Evolutionary conservation across 495 filamentous ascomycete genomes (phyloP).

Genomic region (Xylaria palmicola): DNA sequence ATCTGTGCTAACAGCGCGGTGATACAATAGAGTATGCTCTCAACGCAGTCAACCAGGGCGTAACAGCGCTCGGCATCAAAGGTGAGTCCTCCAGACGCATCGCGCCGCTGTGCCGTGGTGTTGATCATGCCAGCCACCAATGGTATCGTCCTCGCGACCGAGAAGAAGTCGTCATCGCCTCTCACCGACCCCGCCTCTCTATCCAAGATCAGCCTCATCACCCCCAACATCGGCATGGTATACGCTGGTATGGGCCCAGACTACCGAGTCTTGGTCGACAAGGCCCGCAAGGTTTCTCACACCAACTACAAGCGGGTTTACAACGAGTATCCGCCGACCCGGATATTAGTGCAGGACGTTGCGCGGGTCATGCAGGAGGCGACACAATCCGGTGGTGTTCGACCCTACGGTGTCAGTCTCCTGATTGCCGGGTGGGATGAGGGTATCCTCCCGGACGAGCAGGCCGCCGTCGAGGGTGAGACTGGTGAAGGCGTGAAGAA

Average conservation of each 20-base stretch:
- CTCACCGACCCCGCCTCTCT: conserved; percentile 91
- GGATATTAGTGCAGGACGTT: conserved; percentile 98
- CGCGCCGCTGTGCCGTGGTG: not conserved
- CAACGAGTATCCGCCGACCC: conserved; percentile 98
- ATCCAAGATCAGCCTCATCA: conserved; percentile 96
- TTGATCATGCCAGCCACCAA: conserved; percentile 72
- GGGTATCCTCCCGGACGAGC: conserved; percentile 77
- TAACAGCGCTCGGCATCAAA: conserved; percentile 98
- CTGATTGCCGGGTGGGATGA: conserved; percentile 98
- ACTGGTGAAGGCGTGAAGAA: conserved; percentile 63
- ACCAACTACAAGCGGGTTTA: conserved; percentile 99
- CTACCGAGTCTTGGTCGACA: conserved; percentile 96
- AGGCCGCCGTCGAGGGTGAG: conserved; percentile 39
- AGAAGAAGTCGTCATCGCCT: conserved; percentile 98
- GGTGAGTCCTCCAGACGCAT: conserved; percentile 49
- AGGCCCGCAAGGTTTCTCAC: conserved; percentile 97
- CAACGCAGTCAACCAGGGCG: conserved; percentile 98
- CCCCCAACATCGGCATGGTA: conserved; percentile 99
- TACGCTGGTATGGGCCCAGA: conserved; percentile 99
- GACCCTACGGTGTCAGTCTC: conserved; percentile 95
- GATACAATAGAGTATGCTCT: conserved; percentile 85
- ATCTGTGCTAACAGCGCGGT: conserved; percentile 14
- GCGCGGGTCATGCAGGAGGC: conserved; percentile 98
- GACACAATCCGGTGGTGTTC: conserved; percentile 94
- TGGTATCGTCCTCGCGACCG: conserved; percentile 97